Evolutionary conservation across 768 basidiomycete genomes (phyloP), one percentile per base, ranked within the genome.

Genomic region (Coprinopsis strossmayeri): DNA sequence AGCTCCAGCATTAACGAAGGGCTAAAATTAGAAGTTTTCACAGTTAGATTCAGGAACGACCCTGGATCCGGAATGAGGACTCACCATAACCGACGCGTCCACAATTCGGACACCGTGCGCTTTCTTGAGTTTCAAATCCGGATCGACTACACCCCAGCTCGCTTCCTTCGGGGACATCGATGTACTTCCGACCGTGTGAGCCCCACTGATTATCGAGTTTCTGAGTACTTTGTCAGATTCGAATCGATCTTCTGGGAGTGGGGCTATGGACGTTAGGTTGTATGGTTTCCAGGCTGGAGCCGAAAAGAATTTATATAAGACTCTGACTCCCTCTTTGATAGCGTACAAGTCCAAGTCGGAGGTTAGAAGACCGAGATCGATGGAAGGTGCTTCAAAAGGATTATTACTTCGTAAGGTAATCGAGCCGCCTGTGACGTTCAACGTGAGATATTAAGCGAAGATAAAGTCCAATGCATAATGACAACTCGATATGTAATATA

Each of bases 361-460:
- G 34, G 38, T 54, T n/a, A 72, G 65, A 64, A 76, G 70, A 34
- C 68, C 69, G 0, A 73, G 70, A 55, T 79, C 67, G 57, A 79
- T 75, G 11, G 59, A 32, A 0, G 78, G 76, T 18, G 58, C 38
- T 27, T 61, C 64, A 57, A 77, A 76, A 11, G 73, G 64, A 52
- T 67, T 56, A 11, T 59, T 65, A 11, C 71, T 69, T 34, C 61
- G 68, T 45, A 76, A 46, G 3, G 55, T 55, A 0, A 67, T 45
- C 2, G 53, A 55, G 13, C 66, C 66, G 39, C 61, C 66, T 65
- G 26, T 18, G 25, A 38, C 18, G 35, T 10, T 10, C 10, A 18
- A 17, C 30, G 30, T 15, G n/a, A n/a, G n/a, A n/a, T n/a, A n/a
- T 32, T 32, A 32, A 32, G 30, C 7, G 30, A 32, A 7, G 30